Percentiles rank a stretch among this genome's conserved stretches.
These are phyloP conservation scores for Blastobotrys terrestris DNA, from an alignment of 805 yeast genomes.

Conservation along the genomic window DNA sequence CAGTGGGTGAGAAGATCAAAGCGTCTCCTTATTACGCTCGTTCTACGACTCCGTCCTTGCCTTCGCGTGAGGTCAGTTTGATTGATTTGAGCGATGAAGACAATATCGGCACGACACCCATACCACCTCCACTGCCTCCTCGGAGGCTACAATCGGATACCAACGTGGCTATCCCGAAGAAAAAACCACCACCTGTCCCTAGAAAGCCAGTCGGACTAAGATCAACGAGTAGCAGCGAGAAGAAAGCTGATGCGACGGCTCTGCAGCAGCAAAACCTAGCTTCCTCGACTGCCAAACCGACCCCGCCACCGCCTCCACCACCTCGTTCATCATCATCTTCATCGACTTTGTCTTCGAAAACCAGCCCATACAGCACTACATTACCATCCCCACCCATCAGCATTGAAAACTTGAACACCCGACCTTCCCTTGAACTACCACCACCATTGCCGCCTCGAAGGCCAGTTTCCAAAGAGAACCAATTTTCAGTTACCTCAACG, in stretches of 20 bases:
- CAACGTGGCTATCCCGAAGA: background rate
- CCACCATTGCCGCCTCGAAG: conserved; percentile 19
- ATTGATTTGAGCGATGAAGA: conserved; percentile 4
- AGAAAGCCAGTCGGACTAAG: conserved; percentile 24
- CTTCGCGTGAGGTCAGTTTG: background rate
- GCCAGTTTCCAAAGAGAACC: conserved; percentile 12
- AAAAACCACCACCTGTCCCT: conserved; percentile 25
- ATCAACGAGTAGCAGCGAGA: background rate
- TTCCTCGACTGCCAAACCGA: conserved; percentile 25
- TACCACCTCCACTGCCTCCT: background rate
- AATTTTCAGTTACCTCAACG: conserved; percentile 19
- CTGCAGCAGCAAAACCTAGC: no score
- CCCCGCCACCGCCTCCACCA: conserved; percentile 20
- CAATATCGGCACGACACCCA: background rate
- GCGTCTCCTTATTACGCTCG: background rate
- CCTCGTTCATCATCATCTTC: conserved; percentile 11
- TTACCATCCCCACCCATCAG: background rate
- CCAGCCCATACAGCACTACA: background rate
- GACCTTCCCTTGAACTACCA: conserved; percentile 2
- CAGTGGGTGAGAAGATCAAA: background rate
- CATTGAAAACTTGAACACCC: background rate
- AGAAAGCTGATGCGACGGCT: background rate
- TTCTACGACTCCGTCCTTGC: background rate
- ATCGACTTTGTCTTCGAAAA: conserved; percentile 13
- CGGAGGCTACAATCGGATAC: background rate